These are phyloP conservation scores for Trichoderma sp. DNA, from an alignment of 2,329 filamentous ascomycete species.

Conservation along the genomic window DNA sequence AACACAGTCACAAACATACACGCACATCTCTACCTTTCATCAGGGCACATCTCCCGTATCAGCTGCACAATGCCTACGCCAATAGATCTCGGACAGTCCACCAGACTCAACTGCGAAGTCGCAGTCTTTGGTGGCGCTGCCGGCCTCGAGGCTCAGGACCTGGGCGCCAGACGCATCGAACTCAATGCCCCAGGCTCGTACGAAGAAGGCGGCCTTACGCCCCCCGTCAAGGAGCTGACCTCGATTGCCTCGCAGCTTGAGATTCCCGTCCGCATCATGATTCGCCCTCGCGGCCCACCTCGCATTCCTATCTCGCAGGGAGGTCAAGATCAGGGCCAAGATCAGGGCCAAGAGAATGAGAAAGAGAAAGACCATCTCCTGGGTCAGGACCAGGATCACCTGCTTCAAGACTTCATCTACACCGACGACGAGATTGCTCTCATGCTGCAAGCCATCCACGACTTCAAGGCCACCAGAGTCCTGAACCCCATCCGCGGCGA, in stretches of 20 bases:
- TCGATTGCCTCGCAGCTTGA: conserved; percentile 28
- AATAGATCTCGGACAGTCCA: neutral
- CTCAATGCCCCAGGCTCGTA: conserved; percentile 54
- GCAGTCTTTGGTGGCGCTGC: conserved; percentile 49
- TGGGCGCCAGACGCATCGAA: conserved; percentile 51
- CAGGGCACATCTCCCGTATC: neutral
- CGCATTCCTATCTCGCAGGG: neutral
- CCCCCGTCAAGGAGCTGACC: conserved; percentile 39
- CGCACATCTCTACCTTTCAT: neutral
- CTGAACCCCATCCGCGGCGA: conserved; percentile 44
- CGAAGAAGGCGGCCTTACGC: conserved; percentile 49
- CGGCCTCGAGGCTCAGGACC: conserved; percentile 38
- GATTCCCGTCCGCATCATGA: conserved; percentile 52
- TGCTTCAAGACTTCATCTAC: conserved; percentile 48
- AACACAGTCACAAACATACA: neutral
- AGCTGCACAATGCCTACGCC: conserved; percentile 1
- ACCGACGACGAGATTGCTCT: conserved; percentile 38
- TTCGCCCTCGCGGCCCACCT: conserved; percentile 43
- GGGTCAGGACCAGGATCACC: neutral
- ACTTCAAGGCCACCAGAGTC: conserved; percentile 37
- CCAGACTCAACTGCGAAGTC: conserved; percentile 38
- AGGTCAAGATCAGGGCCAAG: neutral
- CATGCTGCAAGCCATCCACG: conserved; percentile 42
- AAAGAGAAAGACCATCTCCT: neutral
- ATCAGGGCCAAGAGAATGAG: neutral